Evolutionary conservation across 2,329 filamentous ascomycete genomes (phyloP).

Genomic region (Hypoxylon sp.): DNA sequence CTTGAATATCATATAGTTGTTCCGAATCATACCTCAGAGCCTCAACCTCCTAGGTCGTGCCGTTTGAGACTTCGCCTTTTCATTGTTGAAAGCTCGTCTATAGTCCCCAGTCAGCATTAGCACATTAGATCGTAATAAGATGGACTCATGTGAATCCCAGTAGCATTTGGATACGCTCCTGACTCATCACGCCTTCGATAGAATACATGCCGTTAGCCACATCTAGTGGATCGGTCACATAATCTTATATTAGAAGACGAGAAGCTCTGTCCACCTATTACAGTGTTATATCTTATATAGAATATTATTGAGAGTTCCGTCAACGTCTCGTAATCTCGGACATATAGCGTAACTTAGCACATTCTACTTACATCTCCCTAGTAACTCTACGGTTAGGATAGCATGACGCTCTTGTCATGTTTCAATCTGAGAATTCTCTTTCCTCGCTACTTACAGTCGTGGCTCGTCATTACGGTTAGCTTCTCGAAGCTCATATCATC

Average conservation of each 20-base stretch:
- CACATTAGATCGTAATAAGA: background rate
- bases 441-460: background rate
- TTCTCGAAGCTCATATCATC: background rate
- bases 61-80: background rate
- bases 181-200: background rate
- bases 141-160: background rate
- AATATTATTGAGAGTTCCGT: slow-evolving; percentile 2
- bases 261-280: background rate
- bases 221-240: background rate
- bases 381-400: background rate
- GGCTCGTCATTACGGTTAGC: background rate
- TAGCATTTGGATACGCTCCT: background rate
- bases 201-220: background rate
- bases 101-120: background rate
- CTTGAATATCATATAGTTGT: background rate
- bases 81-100: background rate
- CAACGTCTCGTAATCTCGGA: background rate
- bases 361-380: slow-evolving; percentile 1
- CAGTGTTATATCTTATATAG: background rate
- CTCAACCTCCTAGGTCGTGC: background rate
- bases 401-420: background rate
- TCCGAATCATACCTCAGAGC: background rate
- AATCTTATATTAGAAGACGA: background rate
- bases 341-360: background rate
- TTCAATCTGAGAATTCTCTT: background rate